A percentile compares a stretch with the other conserved stretches of the same genome.
These are phyloP conservation scores for Alternaria consortialis DNA, from an alignment of 2,329 filamentous ascomycete genomes.

Conservation along the genomic window DNA sequence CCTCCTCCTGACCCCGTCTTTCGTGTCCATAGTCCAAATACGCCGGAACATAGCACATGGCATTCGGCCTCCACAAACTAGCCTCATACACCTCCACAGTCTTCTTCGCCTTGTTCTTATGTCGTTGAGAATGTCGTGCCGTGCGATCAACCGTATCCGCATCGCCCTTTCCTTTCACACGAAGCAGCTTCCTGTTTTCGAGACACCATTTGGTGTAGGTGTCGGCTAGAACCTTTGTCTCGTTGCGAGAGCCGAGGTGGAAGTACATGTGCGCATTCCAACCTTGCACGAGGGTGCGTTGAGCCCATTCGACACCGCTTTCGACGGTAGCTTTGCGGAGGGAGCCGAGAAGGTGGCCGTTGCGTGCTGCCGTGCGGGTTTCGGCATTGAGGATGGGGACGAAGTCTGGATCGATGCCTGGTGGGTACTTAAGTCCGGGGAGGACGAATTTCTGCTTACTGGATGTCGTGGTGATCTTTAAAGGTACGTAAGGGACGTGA, in stretches of 20 bases:
- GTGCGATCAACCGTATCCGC: slow-evolving; percentile 12
- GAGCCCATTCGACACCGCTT: slow-evolving; percentile 35
- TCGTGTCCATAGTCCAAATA: slow-evolving; percentile 32
- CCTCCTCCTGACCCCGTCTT: not conserved
- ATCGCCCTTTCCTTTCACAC: slow-evolving; percentile 5
- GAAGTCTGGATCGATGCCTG: slow-evolving; percentile 28
- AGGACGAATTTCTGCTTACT: slow-evolving; percentile 35
- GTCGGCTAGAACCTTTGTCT: slow-evolving; percentile 17
- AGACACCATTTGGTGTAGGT: slow-evolving; percentile 32
- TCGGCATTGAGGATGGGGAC: slow-evolving; percentile 31
- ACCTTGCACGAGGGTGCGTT: slow-evolving; percentile 36
- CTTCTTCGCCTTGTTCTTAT: slow-evolving; percentile 21
- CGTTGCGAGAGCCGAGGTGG: slow-evolving; percentile 19
- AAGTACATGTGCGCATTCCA: slow-evolving; percentile 44
- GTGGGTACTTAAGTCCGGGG: slow-evolving; percentile 31
- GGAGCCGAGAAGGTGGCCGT: slow-evolving; percentile 31
- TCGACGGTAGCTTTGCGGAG: slow-evolving; percentile 38
- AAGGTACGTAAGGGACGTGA: slow-evolving; percentile 34
- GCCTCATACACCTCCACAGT: slow-evolving; percentile 34
- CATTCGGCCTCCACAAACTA: slow-evolving; percentile 27
- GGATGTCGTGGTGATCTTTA: slow-evolving; percentile 36
- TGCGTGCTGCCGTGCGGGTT: slow-evolving; percentile 32
- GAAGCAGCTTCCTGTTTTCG: slow-evolving; percentile 13
- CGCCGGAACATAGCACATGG: slow-evolving; percentile 37
- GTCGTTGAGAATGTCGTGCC: slow-evolving; percentile 14